A percentile compares a stretch with the other conserved stretches of the same genome.
Conservation (phyloP, 116 monocot species). For the Cymodocea nodosa region DNA sequence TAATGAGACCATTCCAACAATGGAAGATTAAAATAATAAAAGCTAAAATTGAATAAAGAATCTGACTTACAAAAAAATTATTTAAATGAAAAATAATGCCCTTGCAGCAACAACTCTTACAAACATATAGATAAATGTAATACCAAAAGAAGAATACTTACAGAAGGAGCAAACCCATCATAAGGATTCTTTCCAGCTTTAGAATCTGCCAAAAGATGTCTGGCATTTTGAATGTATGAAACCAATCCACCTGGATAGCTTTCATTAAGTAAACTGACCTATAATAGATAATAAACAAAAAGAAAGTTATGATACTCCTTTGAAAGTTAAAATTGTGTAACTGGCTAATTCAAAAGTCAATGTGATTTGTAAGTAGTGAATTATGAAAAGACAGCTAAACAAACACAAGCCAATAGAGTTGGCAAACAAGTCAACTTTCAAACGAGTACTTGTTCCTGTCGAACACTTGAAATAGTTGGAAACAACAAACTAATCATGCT, state of each 20-base stretch:
- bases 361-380: too few species aligned
- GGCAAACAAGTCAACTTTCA: too few species aligned
- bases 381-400: too few species aligned
- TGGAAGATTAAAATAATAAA: neutral
- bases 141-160: constrained; percentile 19
- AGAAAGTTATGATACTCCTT: neutral
- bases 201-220: constrained; percentile 68
- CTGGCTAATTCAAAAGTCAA: too few species aligned
- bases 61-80: too few species aligned
- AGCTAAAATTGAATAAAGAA: neutral
- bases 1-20: neutral
- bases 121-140: neutral
- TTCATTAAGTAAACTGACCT: constrained; percentile 67
- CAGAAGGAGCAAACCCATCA: constrained; percentile 90
- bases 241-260: constrained; percentile 90
- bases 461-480: too few species aligned
- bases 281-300: constrained; percentile 1
- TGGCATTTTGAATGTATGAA: constrained; percentile 78
- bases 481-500: too few species aligned
- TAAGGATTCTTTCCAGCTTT: constrained; percentile 86
- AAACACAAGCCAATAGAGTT: too few species aligned
- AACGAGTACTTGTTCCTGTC: too few species aligned
- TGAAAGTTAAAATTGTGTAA: neutral
- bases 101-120: too few species aligned
- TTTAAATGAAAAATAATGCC: neutral